Evolutionary conservation across 106 monocot species (phyloP), one percentile per base, ranked within the genome.

Genomic region (Dioscorea dumetorum): DNA sequence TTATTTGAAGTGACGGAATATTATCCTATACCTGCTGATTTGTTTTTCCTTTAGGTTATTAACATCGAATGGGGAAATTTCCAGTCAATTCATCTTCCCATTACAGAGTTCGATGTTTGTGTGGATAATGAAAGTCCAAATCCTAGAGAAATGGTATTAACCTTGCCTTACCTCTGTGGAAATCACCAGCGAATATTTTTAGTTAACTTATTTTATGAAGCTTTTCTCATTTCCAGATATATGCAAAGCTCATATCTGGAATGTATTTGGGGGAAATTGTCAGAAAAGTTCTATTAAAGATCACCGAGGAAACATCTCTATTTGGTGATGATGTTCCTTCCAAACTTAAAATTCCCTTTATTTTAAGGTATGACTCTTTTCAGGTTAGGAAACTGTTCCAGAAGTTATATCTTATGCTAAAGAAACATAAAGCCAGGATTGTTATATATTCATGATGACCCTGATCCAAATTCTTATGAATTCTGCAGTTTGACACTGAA

Each of bases 1-100:
- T 9, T 1, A 54, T 54, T 61, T 41, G 41, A 41, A 41, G 41
- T 41, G 28, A 41, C 6, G 41, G 41, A 41, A 41, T 41, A 41
- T 41, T 41, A 41, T 41, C 10, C 41, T 41, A 41, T 41, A 41
- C 41, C 41, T 41, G 41, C 41, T 41, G 2, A 6, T 22, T 22
- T 63, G 4, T 21, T 54, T 68, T 15, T 73, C 0, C 20, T 75
- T 31, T 58, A 83, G 83, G 50, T 79, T 35, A 83, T 83, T 50
- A 83, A 83, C 52, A 83, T 76, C 72, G 83, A 83, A 66, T 83
- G 79, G 79, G 83, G 78, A 69, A 83, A 76, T 72, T 83, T 83
- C 57, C 28, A 58, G 15, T 78, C 83, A 52, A 75, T 66, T 68
- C 78, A 78, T 69, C 71, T 83, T 57, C 75, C 83, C 16, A 33